phyloP scores from a whole-genome alignment of 441 rosid genomes.

The Macaranga tanarius region DNA sequence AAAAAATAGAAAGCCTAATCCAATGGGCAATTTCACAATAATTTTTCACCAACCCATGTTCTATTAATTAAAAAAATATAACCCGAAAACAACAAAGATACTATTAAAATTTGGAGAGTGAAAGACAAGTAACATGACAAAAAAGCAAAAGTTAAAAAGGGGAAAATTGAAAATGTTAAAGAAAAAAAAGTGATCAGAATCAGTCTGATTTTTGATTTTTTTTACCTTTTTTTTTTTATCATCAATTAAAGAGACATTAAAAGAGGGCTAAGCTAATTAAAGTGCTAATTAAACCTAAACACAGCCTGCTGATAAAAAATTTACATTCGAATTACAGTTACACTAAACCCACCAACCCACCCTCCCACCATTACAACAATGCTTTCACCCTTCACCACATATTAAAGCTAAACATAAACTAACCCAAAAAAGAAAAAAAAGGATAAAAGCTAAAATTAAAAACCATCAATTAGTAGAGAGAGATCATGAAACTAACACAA shows the following conservation, averaged over 20 bases:
- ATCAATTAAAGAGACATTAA: background rate
- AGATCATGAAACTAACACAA: slow-evolving; percentile 18
- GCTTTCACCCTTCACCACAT: background rate
- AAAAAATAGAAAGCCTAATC: background rate
- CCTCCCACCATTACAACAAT: slow-evolving; percentile 11
- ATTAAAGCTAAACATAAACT: slow-evolving; percentile 14
- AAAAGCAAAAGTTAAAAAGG: slow-evolving; percentile 13
- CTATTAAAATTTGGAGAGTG: background rate
- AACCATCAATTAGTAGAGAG: slow-evolving; percentile 34
- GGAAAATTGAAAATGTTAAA: background rate
- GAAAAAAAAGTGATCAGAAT: slow-evolving; percentile 19
- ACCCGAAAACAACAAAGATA: too few relatives aligned
- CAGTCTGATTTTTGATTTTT: background rate
- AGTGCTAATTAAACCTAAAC: slow-evolving; percentile 9
- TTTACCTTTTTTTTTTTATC: background rate
- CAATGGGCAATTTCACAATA: background rate
- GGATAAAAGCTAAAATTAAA: background rate
- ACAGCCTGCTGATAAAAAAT: slow-evolving; percentile 19
- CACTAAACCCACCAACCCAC: slow-evolving; percentile 14
- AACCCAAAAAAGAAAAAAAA: background rate
- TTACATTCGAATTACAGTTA: slow-evolving; percentile 31
- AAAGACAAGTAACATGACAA: slow-evolving; percentile 1
- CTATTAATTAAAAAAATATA: background rate
- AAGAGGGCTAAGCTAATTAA: background rate
- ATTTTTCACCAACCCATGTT: background rate